Evolutionary conservation across 1,284 basidiomycete species (phyloP).

Genomic region (Cryptococcus wingfieldii): DNA sequence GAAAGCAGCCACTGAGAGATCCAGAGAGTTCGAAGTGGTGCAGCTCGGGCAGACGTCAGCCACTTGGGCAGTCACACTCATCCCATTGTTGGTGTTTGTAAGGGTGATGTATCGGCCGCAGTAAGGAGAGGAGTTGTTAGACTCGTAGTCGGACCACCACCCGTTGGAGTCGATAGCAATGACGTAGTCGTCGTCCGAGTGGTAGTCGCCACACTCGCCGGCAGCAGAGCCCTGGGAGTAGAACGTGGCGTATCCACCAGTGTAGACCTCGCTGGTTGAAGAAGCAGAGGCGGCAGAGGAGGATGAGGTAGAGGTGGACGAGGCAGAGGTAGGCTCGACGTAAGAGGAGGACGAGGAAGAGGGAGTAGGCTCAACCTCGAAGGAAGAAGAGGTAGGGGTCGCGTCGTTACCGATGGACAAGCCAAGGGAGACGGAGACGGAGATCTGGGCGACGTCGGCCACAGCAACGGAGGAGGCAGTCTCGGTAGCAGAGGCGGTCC

Average conservation of each 20-base stretch:
- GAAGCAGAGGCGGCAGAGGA: conserved; percentile 12
- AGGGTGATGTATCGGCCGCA: conserved; percentile 34
- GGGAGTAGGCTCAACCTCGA: background rate
- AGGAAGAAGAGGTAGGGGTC: background rate
- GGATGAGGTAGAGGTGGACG: conserved; percentile 7
- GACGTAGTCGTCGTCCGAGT: conserved; percentile 64
- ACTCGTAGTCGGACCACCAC: conserved; percentile 26
- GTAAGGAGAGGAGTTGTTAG: conserved; percentile 15
- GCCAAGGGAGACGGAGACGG: conserved; percentile 8
- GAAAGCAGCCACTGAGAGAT: conserved; percentile 76
- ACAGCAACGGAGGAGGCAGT: conserved; percentile 5
- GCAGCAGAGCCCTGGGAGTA: conserved; percentile 62
- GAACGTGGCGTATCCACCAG: conserved; percentile 57
- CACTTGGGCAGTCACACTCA: conserved; percentile 61
- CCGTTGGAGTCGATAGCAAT: conserved; percentile 54
- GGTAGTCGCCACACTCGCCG: conserved; percentile 68
- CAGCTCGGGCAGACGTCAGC: conserved; percentile 74
- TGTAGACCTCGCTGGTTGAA: conserved; percentile 22
- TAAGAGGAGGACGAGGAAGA: conserved; percentile 7
- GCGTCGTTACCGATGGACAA: background rate
- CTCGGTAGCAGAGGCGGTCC: conserved; percentile 8
- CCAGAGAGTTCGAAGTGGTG: conserved; percentile 58
- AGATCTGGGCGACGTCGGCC: conserved; percentile 10
- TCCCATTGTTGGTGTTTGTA: conserved; percentile 52
- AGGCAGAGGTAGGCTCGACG: conserved; percentile 8